Percentiles rank a stretch among this genome's conserved stretches.
These are phyloP conservation scores for Globisporangium iwayamae DNA, from an alignment of 352 stramenopile species.

Conservation along the genomic window DNA sequence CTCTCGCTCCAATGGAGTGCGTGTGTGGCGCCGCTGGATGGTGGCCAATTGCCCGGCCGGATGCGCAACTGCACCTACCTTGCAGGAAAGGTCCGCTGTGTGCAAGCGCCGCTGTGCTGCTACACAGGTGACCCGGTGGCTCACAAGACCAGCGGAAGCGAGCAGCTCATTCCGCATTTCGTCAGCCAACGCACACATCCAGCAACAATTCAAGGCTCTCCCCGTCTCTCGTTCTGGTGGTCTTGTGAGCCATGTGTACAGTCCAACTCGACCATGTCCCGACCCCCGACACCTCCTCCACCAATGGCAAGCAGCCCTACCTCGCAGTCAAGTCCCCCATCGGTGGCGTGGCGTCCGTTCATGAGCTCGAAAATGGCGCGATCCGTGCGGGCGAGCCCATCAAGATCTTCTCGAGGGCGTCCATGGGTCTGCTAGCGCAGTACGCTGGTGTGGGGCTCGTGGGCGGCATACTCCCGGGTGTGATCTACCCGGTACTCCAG, in stretches of 20 bases:
- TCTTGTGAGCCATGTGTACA: conserved; percentile 1
- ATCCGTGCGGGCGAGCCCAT: conserved; percentile 28
- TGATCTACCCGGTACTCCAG: conserved; percentile 60
- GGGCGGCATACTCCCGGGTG: conserved; percentile 34
- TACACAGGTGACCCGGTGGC: not conserved
- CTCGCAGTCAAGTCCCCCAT: conserved; percentile 10
- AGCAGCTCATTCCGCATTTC: conserved; percentile 2
- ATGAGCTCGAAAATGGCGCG: conserved; percentile 26
- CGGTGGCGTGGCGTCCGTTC: no score
- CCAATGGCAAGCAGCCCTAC: conserved; percentile 10
- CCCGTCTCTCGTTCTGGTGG: conserved; percentile 8
- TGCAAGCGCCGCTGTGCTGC: not conserved
- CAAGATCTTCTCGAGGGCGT: conserved; percentile 27
- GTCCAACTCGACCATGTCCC: not conserved
- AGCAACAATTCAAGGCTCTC: not conserved
- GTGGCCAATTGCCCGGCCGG: conserved; percentile 24
- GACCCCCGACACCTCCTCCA: not conserved
- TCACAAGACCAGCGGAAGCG: conserved; percentile 3
- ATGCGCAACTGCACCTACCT: conserved; percentile 9
- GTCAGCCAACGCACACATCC: not conserved
- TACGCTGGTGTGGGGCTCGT: conserved; percentile 57
- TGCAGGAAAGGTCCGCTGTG: not conserved
- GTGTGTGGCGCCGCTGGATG: conserved; percentile 13
- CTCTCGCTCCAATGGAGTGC: not conserved
- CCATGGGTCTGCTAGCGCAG: conserved; percentile 41